Evolutionary conservation across 257 asterid genomes (phyloP).

Genomic region (Fraxinus excelsior): DNA sequence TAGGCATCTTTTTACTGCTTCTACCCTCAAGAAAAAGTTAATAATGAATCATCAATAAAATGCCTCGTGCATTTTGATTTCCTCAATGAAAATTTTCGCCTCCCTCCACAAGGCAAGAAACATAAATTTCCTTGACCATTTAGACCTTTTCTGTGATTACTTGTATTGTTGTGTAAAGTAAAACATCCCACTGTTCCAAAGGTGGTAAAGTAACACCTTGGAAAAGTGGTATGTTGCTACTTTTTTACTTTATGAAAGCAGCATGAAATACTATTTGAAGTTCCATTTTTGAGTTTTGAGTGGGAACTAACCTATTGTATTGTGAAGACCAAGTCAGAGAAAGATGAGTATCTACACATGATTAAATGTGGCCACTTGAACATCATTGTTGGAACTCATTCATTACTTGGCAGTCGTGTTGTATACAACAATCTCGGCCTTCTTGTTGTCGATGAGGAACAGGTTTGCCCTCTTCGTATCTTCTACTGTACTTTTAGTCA

Average conservation of each 20-base stretch:
- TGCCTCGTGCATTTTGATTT: background rate
- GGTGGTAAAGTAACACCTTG: slow-evolving; percentile 6
- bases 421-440: slow-evolving; percentile 86
- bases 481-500: slow-evolving; percentile 19
- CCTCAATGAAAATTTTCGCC: background rate
- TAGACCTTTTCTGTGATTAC: background rate
- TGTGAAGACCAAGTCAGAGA: slow-evolving; percentile 85
- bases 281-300: slow-evolving; percentile 24
- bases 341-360: slow-evolving; percentile 70
- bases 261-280: slow-evolving; percentile 21
- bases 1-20: background rate
- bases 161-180: background rate
- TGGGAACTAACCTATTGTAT: slow-evolving; percentile 34
- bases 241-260: slow-evolving; percentile 24
- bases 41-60: background rate
- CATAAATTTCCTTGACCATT: background rate
- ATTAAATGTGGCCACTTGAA: slow-evolving; percentile 80
- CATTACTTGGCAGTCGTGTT: slow-evolving; percentile 88
- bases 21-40: background rate
- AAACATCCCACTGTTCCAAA: background rate
- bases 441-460: slow-evolving; percentile 98
- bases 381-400: slow-evolving; percentile 90
- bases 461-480: slow-evolving; percentile 57
- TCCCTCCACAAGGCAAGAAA: background rate
- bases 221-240: slow-evolving; percentile 7